A percentile compares a stretch with the other conserved stretches of the same genome.
Evolutionary conservation across 768 basidiomycete genomes (phyloP).

Genomic region (Thelephora aurantiotincta): DNA sequence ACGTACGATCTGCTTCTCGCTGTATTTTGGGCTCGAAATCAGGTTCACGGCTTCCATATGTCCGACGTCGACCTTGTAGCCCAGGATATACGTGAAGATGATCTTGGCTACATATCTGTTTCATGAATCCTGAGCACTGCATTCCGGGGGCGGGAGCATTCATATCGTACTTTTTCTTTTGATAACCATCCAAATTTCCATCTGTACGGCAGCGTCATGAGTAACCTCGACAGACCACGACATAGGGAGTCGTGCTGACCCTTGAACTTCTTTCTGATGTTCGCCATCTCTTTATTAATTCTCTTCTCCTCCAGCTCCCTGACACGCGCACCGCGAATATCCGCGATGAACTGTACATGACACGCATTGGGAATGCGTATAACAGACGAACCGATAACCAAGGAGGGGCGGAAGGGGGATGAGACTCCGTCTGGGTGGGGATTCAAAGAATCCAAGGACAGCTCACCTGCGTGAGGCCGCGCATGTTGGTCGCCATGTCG

Average conservation of each 20-base stretch:
- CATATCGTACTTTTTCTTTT: conserved; percentile 71
- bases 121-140: not conserved
- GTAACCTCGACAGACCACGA: not conserved
- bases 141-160: not conserved
- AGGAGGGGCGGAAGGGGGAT: not conserved
- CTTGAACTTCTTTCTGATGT: conserved; percentile 98
- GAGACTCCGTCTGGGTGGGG: not conserved
- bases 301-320: conserved; percentile 96
- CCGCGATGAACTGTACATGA: conserved; percentile 79
- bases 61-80: conserved; percentile 97
- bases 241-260: conserved; percentile 27
- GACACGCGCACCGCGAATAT: conserved; percentile 92
- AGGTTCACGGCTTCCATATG: conserved; percentile 99
- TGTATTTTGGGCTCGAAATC: conserved; percentile 90
- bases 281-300: conserved; percentile 99
- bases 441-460: not conserved
- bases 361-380: conserved; percentile 1
- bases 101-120: conserved; percentile 94
- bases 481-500: conserved; percentile 80
- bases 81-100: conserved; percentile 96
- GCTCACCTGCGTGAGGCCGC: conserved; percentile 81
- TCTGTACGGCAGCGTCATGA: conserved; percentile 26
- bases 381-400: too few species aligned
- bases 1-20: conserved; percentile 96
- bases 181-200: conserved; percentile 79